These are phyloP conservation scores for Dioscorea zingiberensis DNA, from an alignment of 106 monocot species.

Conservation along the genomic window DNA sequence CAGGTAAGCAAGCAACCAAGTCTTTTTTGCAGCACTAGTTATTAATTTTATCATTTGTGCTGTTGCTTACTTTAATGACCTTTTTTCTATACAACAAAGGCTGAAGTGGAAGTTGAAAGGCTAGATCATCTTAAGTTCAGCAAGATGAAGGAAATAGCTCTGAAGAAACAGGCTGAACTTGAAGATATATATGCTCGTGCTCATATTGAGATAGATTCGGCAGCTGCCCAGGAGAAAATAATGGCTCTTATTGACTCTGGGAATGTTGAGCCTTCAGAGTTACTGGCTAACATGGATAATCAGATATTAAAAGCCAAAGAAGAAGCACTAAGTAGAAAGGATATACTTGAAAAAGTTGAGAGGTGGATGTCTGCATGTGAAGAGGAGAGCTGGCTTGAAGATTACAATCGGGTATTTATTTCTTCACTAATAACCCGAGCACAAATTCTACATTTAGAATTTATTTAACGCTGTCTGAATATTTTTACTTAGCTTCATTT, in stretches of 20 bases:
- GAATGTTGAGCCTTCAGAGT: slow-evolving; percentile 70
- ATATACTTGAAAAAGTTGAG: slow-evolving; percentile 82
- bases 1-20: slow-evolving; percentile 59
- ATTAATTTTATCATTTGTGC: neutral
- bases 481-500: too few relatives aligned
- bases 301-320: slow-evolving; percentile 70
- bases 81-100: slow-evolving; percentile 27
- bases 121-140: slow-evolving; percentile 66
- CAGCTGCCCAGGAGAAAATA: slow-evolving; percentile 54
- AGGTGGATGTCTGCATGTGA: slow-evolving; percentile 90
- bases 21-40: neutral
- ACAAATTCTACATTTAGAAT: too few relatives aligned
- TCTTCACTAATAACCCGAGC: too few relatives aligned
- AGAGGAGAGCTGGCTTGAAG: slow-evolving; percentile 97
- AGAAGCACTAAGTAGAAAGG: slow-evolving; percentile 72
- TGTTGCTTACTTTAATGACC: neutral
- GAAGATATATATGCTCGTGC: slow-evolving; percentile 80
- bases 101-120: slow-evolving; percentile 90
- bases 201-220: slow-evolving; percentile 67
- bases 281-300: slow-evolving; percentile 77
- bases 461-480: too few relatives aligned
- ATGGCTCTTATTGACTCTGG: slow-evolving; percentile 70
- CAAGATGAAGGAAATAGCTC: slow-evolving; percentile 94
- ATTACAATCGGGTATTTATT: slow-evolving; percentile 69
- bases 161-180: slow-evolving; percentile 77